A percentile compares a stretch with the other conserved stretches of the same genome.
Conservation (phyloP, 306 rosid genomes). For the Neltuma alba region DNA sequence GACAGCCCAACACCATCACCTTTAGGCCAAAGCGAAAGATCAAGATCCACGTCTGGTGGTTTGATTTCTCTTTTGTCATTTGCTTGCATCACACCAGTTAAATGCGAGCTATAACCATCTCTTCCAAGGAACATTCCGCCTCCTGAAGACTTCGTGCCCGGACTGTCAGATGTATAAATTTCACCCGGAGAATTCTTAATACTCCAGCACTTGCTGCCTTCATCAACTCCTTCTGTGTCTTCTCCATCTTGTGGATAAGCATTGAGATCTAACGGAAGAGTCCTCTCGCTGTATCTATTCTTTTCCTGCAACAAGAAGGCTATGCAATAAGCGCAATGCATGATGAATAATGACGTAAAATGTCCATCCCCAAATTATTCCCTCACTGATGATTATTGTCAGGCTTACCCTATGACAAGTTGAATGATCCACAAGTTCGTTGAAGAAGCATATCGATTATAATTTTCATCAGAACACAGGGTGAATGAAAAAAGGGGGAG, state of each 20-base stretch:
- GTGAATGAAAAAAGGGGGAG: neutral
- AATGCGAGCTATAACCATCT: neutral
- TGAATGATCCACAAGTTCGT: slow-evolving; percentile 16
- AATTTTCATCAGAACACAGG: neutral
- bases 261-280: slow-evolving; percentile 17
- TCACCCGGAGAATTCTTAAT: neutral
- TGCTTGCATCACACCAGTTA: neutral
- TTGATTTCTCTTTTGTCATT: neutral
- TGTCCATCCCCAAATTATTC: neutral
- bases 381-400: neutral
- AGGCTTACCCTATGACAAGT: neutral
- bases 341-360: neutral
- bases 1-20: neutral
- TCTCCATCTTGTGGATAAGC: slow-evolving; percentile 19
- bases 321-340: neutral
- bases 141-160: neutral
- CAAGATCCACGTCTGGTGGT: neutral
- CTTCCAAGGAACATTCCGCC: neutral
- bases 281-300: slow-evolving; percentile 6
- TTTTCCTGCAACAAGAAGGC: slow-evolving; percentile 19
- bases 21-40: neutral
- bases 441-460: slow-evolving; percentile 5
- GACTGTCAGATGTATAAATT: neutral
- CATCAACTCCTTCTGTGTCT: neutral
- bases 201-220: neutral